Evolutionary conservation across 2,329 filamentous ascomycete genomes (phyloP).

Genomic region (Teratosphaeria destructans): DNA sequence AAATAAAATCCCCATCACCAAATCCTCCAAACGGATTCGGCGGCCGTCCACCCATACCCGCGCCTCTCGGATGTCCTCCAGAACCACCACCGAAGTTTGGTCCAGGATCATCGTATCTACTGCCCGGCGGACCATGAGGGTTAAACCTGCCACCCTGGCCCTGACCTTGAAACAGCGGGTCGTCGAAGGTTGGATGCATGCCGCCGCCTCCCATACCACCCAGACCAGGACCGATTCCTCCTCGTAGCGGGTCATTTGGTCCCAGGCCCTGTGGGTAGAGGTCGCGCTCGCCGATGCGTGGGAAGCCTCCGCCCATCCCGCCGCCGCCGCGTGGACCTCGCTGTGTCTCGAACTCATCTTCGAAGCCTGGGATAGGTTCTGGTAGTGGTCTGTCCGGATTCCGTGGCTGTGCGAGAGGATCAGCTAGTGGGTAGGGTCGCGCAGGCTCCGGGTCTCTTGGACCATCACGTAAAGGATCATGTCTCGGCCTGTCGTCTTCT

Average conservation of each 20-base stretch:
- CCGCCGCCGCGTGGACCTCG: constrained; percentile 48
- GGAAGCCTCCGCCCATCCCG: constrained; percentile 15
- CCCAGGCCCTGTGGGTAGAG: constrained; percentile 78
- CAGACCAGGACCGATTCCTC: constrained; percentile 47
- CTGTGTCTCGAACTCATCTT: constrained; percentile 82
- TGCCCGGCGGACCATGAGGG: constrained; percentile 70
- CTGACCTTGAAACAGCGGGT: constrained; percentile 62
- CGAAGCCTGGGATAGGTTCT: constrained; percentile 72
- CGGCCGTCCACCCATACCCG: constrained; percentile 37
- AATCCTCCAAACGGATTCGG: constrained; percentile 52
- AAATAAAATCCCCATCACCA: constrained; percentile 50
- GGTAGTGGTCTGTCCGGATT: constrained; percentile 56
- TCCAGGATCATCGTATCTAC: constrained; percentile 81
- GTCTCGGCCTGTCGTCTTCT: constrained; percentile 26
- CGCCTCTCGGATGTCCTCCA: constrained; percentile 36
- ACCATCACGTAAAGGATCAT: constrained; percentile 39
- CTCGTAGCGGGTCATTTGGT: constrained; percentile 69
- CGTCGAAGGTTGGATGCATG: constrained; percentile 95
- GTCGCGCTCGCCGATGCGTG: constrained; percentile 71
- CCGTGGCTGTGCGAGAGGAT: constrained; percentile 49
- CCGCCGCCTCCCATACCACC: constrained; percentile 54
- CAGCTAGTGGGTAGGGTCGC: constrained; percentile 52
- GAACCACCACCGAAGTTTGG: constrained; percentile 42
- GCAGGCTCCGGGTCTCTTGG: constrained; percentile 44
- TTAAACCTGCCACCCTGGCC: constrained; percentile 45